A percentile compares a stretch with the other conserved stretches of the same genome.
phyloP scores from a whole-genome alignment of 2,329 filamentous ascomycete species.

The Celoporthe dispersa region DNA sequence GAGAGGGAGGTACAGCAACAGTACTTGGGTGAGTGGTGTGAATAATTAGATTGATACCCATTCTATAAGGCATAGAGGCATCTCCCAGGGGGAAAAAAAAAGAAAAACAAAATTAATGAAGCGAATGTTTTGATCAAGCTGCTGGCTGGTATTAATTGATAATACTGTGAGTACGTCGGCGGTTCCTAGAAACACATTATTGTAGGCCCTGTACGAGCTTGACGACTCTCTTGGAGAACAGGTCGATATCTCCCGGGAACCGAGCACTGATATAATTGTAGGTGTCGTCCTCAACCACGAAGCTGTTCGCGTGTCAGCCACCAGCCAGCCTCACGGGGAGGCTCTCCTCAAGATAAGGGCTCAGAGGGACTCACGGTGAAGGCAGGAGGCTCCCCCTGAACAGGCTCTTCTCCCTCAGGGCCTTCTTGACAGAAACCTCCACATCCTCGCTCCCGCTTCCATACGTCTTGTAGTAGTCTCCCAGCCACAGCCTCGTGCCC shows the following conservation, averaged over 20 bases:
- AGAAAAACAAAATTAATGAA: background rate
- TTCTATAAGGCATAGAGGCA: conserved; percentile 1
- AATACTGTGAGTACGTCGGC: no score
- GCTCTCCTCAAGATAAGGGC: conserved; percentile 25
- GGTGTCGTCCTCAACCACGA: conserved; percentile 52
- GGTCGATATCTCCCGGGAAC: conserved; percentile 49
- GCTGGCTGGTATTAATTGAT: background rate
- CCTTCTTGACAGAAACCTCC: conserved; percentile 36
- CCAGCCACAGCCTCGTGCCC: conserved; percentile 52
- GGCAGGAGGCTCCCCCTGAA: conserved; percentile 49
- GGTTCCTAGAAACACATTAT: background rate
- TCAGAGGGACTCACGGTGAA: conserved; percentile 42
- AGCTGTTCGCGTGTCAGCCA: conserved; percentile 37
- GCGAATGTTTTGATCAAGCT: conserved; percentile 10
- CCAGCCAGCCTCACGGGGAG: conserved; percentile 25
- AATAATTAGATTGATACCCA: conserved; percentile 14
- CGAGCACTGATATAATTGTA: conserved; percentile 56
- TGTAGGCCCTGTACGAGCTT: conserved; percentile 44
- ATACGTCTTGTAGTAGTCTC: conserved; percentile 62
- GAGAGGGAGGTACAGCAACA: background rate
- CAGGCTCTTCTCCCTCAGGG: conserved; percentile 47
- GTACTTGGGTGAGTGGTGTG: background rate
- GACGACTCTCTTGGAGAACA: conserved; percentile 48
- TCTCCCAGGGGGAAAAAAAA: background rate
- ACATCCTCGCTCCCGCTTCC: conserved; percentile 55